Base-by-base conservation (phyloP, 192 early-diverging fungal genomes). In the Borealophlyctis nickersoniae region DNA sequence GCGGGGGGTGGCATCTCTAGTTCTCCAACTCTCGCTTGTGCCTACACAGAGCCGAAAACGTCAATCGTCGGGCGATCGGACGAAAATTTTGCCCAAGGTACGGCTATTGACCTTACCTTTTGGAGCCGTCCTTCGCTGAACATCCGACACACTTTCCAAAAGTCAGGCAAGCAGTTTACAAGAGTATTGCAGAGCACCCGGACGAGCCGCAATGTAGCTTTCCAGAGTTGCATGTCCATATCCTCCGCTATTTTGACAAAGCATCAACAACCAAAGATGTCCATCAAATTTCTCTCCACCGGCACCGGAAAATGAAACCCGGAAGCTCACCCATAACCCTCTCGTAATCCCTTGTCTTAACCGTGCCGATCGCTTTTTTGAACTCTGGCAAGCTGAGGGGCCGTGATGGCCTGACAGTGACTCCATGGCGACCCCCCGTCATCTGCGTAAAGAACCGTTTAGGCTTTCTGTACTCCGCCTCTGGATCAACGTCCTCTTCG, bases 61-160 rank as follows among this genome's bases (percentile, higher is more conserved):
- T n/a, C n/a, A n/a, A 48, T 48, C n/a, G 45, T 13, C 9, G 45
- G 45, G 45, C 45, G n/a, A n/a, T 13, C 45, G 11, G n/a, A 13
- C n/a, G 9, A n/a, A 48, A n/a, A 48, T 48, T 9, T 13, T 13
- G 11, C n/a, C 45, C 11, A 9, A 48, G 45, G 11, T 48, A 13
- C 45, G n/a, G n/a, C 45, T 48, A 9, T 48, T 13, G 45, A 48
- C 30, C 30, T 19, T 56, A 75, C 74, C 74, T 76, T 88, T 53
- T 81, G 76, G 56, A 92, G 88, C 63, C 88, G 86, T 33, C 92
- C 89, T 57, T 96, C 95, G 67, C 91, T 89, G 65, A 84, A 98
- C 2, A 91, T 83, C 56, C 86, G 85, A 52, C 91, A 89, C 1
- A 96, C 71, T 72, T 90, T 87, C 92, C 95, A 96, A 78, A 98